Conservation (phyloP, 2,329 filamentous ascomycete species). For the Sporothrix euskadiensis region DNA sequence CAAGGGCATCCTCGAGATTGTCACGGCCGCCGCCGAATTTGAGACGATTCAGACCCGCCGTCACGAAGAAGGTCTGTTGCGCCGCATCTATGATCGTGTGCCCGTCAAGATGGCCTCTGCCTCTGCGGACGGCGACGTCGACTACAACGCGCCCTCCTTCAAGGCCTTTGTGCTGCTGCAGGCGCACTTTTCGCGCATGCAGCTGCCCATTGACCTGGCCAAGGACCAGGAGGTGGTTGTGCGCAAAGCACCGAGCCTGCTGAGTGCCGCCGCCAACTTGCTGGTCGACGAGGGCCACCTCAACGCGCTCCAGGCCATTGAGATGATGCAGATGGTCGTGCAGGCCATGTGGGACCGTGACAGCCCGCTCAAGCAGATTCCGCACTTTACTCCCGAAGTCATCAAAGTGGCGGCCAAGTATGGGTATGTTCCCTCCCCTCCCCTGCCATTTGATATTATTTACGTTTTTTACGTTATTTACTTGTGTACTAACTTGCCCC, state of each 20-base stretch:
- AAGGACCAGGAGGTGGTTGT: conserved; percentile 93
- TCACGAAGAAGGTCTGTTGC: conserved; percentile 84
- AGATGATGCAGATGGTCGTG: conserved; percentile 98
- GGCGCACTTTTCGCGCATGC: conserved; percentile 96
- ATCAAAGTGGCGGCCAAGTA: conserved; percentile 80
- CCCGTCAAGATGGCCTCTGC: conserved; percentile 82
- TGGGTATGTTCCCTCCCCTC: conserved; percentile 56
- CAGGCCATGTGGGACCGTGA: conserved; percentile 99
- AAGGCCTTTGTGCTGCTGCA: conserved; percentile 97
- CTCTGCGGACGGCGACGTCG: conserved; percentile 60
- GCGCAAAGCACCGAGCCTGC: conserved; percentile 78
- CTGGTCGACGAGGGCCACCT: conserved; percentile 93
- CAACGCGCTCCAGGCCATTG: conserved; percentile 98
- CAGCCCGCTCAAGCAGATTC: conserved; percentile 94
- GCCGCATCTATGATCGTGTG: conserved; percentile 89
- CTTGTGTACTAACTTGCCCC: conserved; percentile 18
- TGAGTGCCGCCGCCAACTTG: conserved; percentile 92
- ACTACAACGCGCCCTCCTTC: conserved; percentile 93
- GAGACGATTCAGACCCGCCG: conserved; percentile 88
- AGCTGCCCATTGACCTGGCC: conserved; percentile 88
- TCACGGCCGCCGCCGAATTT: conserved; percentile 95
- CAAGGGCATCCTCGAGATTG: conserved; percentile 94
- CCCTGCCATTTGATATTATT: background rate
- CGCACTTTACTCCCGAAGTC: conserved; percentile 82
- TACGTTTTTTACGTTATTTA: too few species aligned